Base-by-base conservation (phyloP, 2,329 filamentous ascomycete species). In the Scedosporium dehoogii region DNA sequence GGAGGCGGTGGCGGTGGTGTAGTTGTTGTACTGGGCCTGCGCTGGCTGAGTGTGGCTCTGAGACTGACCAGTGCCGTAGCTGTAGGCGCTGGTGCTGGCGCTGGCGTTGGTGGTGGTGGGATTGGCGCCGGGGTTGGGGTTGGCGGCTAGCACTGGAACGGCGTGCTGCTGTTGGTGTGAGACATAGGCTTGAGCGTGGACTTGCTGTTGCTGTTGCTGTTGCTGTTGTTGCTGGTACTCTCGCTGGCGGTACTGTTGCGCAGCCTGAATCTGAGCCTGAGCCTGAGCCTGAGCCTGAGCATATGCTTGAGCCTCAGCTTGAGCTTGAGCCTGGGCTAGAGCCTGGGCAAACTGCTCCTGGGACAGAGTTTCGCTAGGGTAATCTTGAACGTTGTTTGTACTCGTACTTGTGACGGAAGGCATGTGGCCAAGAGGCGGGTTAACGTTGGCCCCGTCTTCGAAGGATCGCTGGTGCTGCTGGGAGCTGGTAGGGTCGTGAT, bases 401-500 rank as follows among this genome's bases (percentile, higher is more conserved):
- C 21, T 51, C 46, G 46, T 38, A 38, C 33, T 38, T 38, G 33
- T 38, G 33, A 10, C 33, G 3, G 33, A 4, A 38, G 51, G 51
- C 12, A 23, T 23, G 51, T 55, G 23, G 51, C 51, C 51, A 55
- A 55, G 51, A 23, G 51, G 21, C 23, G 27, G 27, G 16, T 21
- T 56, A 42, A 33, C 18, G 46, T 29, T 51, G 29, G 60, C n/a
- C 63, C 67, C 65, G 66, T 64, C 73, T 67, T 80, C 80, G 74
- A 84, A 86, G 74, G 86, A 88, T 76, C 87, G 84, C 76, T 83
- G 81, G 71, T 86, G 80, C 76, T 83, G 81, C 71, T 86, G 80
- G 72, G 82, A 81, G 71, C 80, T 81, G 70, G 81, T 75, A 73
- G 85, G 78, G 74, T 89, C 86, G 73, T 82, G 77, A 75, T 90